A percentile compares a stretch with the other conserved stretches of the same genome.
Evolutionary conservation across 495 filamentous ascomycete genomes (phyloP).

Genomic region (Podospora bellae-mahoneyi): DNA sequence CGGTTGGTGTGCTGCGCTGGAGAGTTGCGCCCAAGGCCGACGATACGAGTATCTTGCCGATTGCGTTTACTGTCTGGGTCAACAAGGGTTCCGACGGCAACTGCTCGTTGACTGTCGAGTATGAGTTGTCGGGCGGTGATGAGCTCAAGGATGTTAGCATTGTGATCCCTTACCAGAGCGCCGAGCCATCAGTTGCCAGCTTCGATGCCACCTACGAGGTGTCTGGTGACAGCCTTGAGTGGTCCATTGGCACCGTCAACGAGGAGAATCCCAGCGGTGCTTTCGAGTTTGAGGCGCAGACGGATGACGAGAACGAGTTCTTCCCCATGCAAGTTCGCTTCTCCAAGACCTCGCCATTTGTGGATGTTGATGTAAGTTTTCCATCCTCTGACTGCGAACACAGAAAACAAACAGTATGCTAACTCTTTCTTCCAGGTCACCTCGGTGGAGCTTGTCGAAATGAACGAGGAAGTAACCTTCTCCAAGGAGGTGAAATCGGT

Average conservation of each 20-base stretch:
- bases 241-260: constrained; percentile 80
- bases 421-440: constrained; percentile 52
- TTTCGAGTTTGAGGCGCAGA: constrained; percentile 91
- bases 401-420: constrained; percentile 26
- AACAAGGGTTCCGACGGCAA: constrained; percentile 76
- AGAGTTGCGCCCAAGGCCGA: constrained; percentile 67
- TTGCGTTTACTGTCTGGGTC: constrained; percentile 94
- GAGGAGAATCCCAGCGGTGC: constrained; percentile 75
- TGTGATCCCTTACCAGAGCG: constrained; percentile 75
- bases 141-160: constrained; percentile 79
- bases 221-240: constrained; percentile 86
- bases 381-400: neutral
- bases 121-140: constrained; percentile 76
- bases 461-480: constrained; percentile 79
- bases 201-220: constrained; percentile 95
- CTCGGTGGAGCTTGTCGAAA: constrained; percentile 68
- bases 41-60: constrained; percentile 72
- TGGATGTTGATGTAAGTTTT: constrained; percentile 80
- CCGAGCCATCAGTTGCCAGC: constrained; percentile 83
- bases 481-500: constrained; percentile 85
- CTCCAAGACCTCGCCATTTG: constrained; percentile 77
- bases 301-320: constrained; percentile 81
- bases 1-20: constrained; percentile 87
- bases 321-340: constrained; percentile 96
- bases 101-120: constrained; percentile 86